Evolutionary conservation across 306 rosid genomes (phyloP), one percentile per base, ranked within the genome.

Genomic region (Prunus mongolica): DNA sequence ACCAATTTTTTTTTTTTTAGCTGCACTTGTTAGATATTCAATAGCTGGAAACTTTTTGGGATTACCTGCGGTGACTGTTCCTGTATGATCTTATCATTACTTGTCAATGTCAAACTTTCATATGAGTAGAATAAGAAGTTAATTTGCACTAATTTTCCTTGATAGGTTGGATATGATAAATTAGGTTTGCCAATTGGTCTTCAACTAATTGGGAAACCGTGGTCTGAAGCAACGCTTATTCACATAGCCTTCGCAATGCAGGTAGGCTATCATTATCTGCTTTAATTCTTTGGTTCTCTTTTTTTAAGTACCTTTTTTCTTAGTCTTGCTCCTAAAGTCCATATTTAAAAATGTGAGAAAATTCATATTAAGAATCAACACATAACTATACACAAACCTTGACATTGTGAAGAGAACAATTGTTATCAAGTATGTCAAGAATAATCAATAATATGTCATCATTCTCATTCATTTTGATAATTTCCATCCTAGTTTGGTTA

Each of bases 21-120:
- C 98, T 87, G 98, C 96, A 73, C 96, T 94, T 55, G 87, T 94
- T 74, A 87, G 94, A 41, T 94, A 79, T 65, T 87, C 98, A 22
- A 85, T 94, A 78, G 87, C 98, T 15, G 98, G 98, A 82, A 94
- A 94, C 79, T 94, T 94, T 78, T 86, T 94, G 47, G 98, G 98
- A 80, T 84, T 91, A 73, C 98, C 98, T 13, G 95, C 98, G 13
- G 88, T 94, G 62, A 89, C 97, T 49, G 87, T 94, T 81, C 88
- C 96, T 46, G 98, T 94, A 82, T 61, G 89, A 79, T 80, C 72
- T 70, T 25, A 67, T 30, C 34, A 15, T 3, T 11, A 19, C 24
- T 12, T 9, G 8, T 10, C 6, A 8, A 49, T 38, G 28, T 51
- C 57, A 46, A 57, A 44, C 22, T 19, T 9, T 45, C 69, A 51